Evolutionary conservation across 495 filamentous ascomycete genomes (phyloP), one percentile per base, ranked within the genome.

Genomic region (Tuber calosporum): DNA sequence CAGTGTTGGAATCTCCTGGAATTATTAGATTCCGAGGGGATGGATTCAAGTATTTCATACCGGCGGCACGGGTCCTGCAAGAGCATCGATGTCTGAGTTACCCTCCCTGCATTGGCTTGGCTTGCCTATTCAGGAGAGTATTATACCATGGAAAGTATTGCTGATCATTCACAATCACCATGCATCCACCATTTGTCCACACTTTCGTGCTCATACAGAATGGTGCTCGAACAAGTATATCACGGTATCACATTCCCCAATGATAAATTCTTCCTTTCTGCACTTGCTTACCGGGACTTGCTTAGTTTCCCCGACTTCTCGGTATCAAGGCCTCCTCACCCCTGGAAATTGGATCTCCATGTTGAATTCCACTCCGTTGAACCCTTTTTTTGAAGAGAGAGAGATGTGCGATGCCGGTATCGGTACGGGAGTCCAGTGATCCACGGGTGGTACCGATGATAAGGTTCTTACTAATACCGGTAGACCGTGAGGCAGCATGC

Each of bases 221-320:
- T 22, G n/a, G n/a, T n/a, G n/a, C n/a, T n/a, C n/a, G n/a, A n/a
- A n/a, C n/a, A n/a, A 26, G 53, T 30, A 30, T n/a, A 30, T 26
- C n/a, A 62, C 53, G 11, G 53, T 62, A 62, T 22, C n/a, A 62
- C 53, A 69, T 69, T 69, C 37, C 34, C 15, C 40, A 69, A 26
- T 69, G 22, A 38, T 69, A 11, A 38, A 17, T 38, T 38, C 40
- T 69, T 69, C n/a, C 26, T 36, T 37, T 15, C 4, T 69, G n/a
- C n/a, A n/a, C 67, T 68, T 30, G 66, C 5, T 34, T 68, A 37
- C 22, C 22, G 39, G 39, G 39, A 9, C 39, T 68, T 40, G 8
- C 36, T 39, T 36, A 9, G 36, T n/a, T 38, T 38, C 40, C 22
- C 67, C 53, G 53, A 30, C n/a, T 13, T 62, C 30, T 13, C 13